phyloP scores from a whole-genome alignment of 192 early-diverging fungal species.

The Bifiguratus adelaidae region DNA sequence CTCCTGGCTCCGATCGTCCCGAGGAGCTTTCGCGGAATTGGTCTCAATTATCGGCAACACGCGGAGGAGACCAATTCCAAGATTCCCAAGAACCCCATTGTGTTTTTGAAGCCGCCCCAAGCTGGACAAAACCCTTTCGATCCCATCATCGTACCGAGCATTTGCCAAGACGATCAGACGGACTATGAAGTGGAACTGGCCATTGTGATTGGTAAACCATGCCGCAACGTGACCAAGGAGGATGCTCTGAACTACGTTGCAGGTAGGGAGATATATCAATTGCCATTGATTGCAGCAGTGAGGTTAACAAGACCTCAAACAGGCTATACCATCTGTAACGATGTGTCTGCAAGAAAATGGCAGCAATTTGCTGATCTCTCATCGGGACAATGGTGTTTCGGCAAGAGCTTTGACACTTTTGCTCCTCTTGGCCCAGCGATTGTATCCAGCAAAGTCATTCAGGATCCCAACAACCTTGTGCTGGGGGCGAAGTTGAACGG shows the following conservation, averaged over 20 bases:
- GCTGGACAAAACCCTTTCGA: conserved; percentile 30
- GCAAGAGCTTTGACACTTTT: conserved; percentile 52
- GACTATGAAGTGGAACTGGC: conserved; percentile 56
- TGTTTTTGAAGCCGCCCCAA: conserved; percentile 43
- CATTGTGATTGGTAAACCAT: conserved; percentile 43
- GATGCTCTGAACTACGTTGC: conserved; percentile 39
- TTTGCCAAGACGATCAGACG: conserved; percentile 34
- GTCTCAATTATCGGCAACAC: conserved; percentile 47
- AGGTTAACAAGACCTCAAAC: background rate
- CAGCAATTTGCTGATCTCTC: conserved; percentile 25
- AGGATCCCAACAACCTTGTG: conserved; percentile 32
- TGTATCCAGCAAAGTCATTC: conserved; percentile 36
- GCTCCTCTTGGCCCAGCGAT: conserved; percentile 42
- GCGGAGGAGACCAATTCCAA: conserved; percentile 38
- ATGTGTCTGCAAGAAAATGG: conserved; percentile 48
- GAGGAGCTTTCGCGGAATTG: conserved; percentile 35
- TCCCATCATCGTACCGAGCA: conserved; percentile 29
- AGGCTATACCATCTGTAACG: conserved; percentile 50
- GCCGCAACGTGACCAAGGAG: conserved; percentile 33
- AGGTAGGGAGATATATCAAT: conserved; percentile 5
- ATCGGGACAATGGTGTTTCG: conserved; percentile 46
- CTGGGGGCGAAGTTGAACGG: conserved; percentile 32
- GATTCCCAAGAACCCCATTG: conserved; percentile 34
- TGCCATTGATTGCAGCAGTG: background rate
- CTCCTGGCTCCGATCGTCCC: conserved; percentile 30